Evolutionary conservation across 208 protist genomes (phyloP).

Genomic region (Trypanosoma mega): DNA sequence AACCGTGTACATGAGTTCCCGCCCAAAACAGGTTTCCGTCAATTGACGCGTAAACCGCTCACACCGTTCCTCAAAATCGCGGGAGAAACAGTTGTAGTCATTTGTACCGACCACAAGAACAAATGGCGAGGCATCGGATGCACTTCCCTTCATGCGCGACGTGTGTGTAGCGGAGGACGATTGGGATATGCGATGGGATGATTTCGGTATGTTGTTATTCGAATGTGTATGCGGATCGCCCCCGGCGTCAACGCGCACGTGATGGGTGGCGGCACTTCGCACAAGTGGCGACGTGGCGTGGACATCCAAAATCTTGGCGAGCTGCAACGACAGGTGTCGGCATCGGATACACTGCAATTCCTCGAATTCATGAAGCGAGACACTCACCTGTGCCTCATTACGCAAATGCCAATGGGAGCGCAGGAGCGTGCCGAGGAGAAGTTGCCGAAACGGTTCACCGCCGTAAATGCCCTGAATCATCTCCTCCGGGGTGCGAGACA

Average conservation of each 20-base stretch:
- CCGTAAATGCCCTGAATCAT: conserved; percentile 87
- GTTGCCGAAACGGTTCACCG: conserved; percentile 61
- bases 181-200: too few species aligned
- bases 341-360: conserved; percentile 79
- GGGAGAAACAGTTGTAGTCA: conserved; percentile 74
- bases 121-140: conserved; percentile 32
- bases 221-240: not conserved
- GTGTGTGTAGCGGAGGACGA: not conserved
- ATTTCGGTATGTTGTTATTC: too few species aligned
- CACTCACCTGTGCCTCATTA: conserved; percentile 78
- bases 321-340: conserved; percentile 57
- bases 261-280: not conserved
- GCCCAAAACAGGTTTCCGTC: conserved; percentile 76
- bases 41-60: conserved; percentile 51
- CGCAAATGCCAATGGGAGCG: conserved; percentile 81
- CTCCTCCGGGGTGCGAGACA: conserved; percentile 77
- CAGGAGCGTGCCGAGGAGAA: conserved; percentile 65
- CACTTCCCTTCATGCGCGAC: not conserved
- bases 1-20: conserved; percentile 70
- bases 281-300: conserved; percentile 51
- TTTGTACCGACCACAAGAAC: conserved; percentile 51
- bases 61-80: conserved; percentile 76
- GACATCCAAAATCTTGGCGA: conserved; percentile 72
- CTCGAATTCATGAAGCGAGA: conserved; percentile 83
- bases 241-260: not conserved